A percentile compares a stretch with the other conserved stretches of the same genome.
Conservation (phyloP, 2,329 filamentous ascomycete genomes). For the Exophiala calicioides region DNA sequence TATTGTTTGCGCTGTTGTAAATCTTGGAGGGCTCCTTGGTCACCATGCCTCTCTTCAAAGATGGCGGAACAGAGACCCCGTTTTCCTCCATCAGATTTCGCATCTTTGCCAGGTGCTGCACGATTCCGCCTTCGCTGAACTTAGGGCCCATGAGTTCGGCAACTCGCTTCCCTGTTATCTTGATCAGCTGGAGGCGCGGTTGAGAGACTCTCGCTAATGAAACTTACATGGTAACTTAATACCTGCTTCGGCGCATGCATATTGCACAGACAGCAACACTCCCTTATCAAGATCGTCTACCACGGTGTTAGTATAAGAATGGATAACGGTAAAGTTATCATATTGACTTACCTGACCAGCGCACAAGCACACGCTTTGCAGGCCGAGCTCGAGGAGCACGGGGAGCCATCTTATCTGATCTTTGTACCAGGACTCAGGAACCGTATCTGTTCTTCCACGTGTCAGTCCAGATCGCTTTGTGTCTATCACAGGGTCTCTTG, state of each 20-base stretch:
- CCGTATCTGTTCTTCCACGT: slow-evolving; percentile 1
- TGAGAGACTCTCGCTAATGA: background rate
- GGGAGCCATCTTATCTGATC: slow-evolving; percentile 18
- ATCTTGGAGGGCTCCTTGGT: slow-evolving; percentile 28
- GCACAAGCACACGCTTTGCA: slow-evolving; percentile 41
- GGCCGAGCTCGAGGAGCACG: slow-evolving; percentile 27
- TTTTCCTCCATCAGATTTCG: slow-evolving; percentile 37
- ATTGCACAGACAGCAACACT: slow-evolving; percentile 45
- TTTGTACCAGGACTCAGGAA: background rate
- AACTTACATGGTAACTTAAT: slow-evolving; percentile 46
- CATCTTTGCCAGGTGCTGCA: slow-evolving; percentile 50
- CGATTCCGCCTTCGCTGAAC: slow-evolving; percentile 47
- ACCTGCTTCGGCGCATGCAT: slow-evolving; percentile 40
- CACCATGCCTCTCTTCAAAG: slow-evolving; percentile 39
- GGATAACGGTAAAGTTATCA: background rate
- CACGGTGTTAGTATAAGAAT: slow-evolving; percentile 23
- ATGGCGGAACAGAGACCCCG: slow-evolving; percentile 41
- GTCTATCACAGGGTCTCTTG: background rate
- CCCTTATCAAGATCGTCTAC: slow-evolving; percentile 47
- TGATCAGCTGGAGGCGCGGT: background rate
- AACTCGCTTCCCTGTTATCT: slow-evolving; percentile 35
- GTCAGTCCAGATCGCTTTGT: background rate
- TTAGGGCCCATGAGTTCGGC: slow-evolving; percentile 42
- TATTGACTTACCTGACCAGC: slow-evolving; percentile 45
- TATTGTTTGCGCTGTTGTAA: slow-evolving; percentile 19